Evolutionary conservation across 2,329 filamentous ascomycete species (phyloP).

Genomic region (Fusarium brachygibbosum): DNA sequence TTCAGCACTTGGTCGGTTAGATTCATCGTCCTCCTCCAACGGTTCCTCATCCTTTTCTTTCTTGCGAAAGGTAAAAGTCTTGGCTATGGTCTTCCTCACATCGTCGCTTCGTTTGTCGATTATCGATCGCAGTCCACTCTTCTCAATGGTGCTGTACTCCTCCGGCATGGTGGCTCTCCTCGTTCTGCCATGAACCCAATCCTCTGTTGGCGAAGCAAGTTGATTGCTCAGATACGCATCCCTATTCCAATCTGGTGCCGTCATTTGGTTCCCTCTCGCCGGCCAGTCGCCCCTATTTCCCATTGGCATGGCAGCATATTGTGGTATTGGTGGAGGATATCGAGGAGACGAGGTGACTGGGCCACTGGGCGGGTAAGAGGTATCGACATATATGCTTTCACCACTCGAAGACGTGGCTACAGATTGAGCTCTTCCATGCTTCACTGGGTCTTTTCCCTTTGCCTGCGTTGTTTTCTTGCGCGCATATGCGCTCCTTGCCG

Average conservation of each 20-base stretch:
- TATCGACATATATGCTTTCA: conserved; percentile 58
- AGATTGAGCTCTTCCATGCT: conserved; percentile 53
- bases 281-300: conserved; percentile 20
- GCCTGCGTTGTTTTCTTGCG: conserved; percentile 70
- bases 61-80: conserved; percentile 65
- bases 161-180: conserved; percentile 60
- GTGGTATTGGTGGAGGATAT: conserved; percentile 53
- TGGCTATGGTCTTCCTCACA: conserved; percentile 66
- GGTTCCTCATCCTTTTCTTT: conserved; percentile 59
- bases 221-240: conserved; percentile 50
- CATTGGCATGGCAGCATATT: conserved; percentile 10
- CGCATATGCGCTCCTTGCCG: conserved; percentile 69
- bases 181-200: conserved; percentile 60
- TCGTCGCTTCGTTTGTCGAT: conserved; percentile 70
- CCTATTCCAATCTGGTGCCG: conserved; percentile 37
- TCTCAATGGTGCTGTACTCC: conserved; percentile 67
- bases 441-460: conserved; percentile 51
- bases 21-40: conserved; percentile 30
- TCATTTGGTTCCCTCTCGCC: conserved; percentile 20
- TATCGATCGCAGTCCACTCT: conserved; percentile 65
- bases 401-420: conserved; percentile 55
- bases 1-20: conserved; percentile 41
- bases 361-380: conserved; percentile 52
- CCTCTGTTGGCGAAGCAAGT: conserved; percentile 47
- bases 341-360: conserved; percentile 60